phyloP scores from a whole-genome alignment of 352 stramenopile species.

The Phytopythium sindhum region DNA sequence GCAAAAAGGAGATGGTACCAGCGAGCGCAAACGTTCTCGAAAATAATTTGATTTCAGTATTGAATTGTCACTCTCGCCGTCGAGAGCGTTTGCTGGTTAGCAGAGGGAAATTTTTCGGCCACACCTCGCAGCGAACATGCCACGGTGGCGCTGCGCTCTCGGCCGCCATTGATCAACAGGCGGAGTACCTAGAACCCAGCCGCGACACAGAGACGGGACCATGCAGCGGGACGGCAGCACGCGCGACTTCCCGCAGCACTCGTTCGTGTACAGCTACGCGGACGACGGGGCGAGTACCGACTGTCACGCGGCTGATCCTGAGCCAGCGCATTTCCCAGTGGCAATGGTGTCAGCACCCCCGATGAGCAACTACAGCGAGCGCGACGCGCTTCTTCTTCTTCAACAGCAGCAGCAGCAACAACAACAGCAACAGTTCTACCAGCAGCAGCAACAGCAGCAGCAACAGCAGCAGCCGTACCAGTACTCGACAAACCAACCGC shows the following conservation, averaged over 20 bases:
- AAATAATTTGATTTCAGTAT: neutral
- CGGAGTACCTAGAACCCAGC: neutral
- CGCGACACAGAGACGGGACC: neutral
- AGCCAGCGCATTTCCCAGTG: neutral
- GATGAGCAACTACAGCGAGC: neutral
- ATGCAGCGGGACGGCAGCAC: constrained; percentile 4
- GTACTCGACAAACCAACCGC: neutral
- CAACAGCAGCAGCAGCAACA: neutral
- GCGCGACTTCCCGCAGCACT: constrained; percentile 8
- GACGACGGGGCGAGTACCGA: neutral
- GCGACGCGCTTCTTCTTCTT: neutral
- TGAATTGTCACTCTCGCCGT: neutral
- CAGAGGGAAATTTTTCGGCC: neutral
- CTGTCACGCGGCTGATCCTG: neutral
- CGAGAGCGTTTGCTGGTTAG: neutral
- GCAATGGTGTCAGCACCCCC: neutral
- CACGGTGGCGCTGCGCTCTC: neutral
- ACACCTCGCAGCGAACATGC: neutral
- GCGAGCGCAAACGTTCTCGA: neutral
- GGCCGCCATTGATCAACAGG: constrained; percentile 1
- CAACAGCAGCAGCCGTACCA: constrained; percentile 12
- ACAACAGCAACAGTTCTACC: neutral
- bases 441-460: constrained; percentile 6
- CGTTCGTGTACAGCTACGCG: constrained; percentile 9
- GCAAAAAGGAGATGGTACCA: neutral